Base-by-base conservation (phyloP, 345 rosid species). In the Raphanus sativus region DNA sequence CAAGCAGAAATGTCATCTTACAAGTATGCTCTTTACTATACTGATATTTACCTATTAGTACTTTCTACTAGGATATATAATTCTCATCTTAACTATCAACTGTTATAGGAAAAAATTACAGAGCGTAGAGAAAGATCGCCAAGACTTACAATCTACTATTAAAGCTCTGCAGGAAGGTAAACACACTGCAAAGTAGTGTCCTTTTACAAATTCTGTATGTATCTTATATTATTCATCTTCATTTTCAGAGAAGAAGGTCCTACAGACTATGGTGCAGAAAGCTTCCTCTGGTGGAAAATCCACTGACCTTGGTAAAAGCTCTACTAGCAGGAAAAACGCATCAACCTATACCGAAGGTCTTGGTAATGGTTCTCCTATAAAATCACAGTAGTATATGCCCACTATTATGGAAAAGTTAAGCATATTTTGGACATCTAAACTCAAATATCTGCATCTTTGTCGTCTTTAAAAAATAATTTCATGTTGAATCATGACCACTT, bases 161-260 rank as follows among this genome's bases (percentile, higher is more conserved):
- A 89, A 85, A 82, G 93, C 97, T 77, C 91, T 96, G 40, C 91
- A 93, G 80, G 99, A 96, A 87, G 99, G 99, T 91, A 74, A 65
- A 67, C 65, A 28, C 74, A 40, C 58, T 61, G 32, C 30, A 34
- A 9, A 17, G 54, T 66, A 32, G 36, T 71, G 55, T 65, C 17
- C 58, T 64, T 28, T 15, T 74, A 48, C 6, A 65, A 54, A 77
- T 77, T 26, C 40, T 40, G 52, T 74, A 38, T 45, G 62, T 69
- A 45, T 40, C 68, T 26, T 25, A 26, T 66, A 28, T 62, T 69
- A 38, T 71, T 11, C 64, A 50, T 81, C 67, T 16, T 59, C 42
- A 11, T 58, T 45, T 54, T n/a, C 97, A 96, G 99, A 96, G 86
- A 96, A 93, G 91, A 93, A 93, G 84, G 73, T 88, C 55, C 75